Percentiles rank a stretch among this genome's conserved stretches.
phyloP scores from a whole-genome alignment of 148 eudicot genomes.

The Cornus florida region DNA sequence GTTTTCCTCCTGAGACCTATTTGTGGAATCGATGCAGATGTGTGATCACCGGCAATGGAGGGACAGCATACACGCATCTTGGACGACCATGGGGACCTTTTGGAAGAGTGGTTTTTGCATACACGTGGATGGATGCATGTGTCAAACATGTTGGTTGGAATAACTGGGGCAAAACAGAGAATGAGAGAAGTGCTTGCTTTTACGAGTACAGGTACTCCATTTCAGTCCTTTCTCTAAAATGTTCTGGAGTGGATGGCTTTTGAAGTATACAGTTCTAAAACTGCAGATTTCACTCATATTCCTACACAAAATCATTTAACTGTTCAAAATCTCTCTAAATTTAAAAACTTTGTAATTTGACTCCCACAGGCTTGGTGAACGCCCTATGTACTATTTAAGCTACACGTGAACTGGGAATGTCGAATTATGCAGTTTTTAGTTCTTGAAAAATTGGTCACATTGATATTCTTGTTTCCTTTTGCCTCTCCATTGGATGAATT shows the following conservation, averaged over 20 bases:
- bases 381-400: background rate
- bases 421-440: background rate
- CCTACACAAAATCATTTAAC: background rate
- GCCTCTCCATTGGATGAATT: background rate
- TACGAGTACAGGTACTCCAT: slow-evolving; percentile 80
- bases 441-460: background rate
- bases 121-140: slow-evolving; percentile 90
- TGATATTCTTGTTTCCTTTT: background rate
- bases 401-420: background rate
- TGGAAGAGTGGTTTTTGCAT: slow-evolving; percentile 90
- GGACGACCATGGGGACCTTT: slow-evolving; percentile 99
- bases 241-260: background rate
- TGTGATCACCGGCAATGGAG: slow-evolving; percentile 90
- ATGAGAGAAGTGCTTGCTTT: slow-evolving; percentile 96
- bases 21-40: slow-evolving; percentile 48
- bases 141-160: slow-evolving; percentile 79
- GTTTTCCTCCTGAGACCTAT: slow-evolving; percentile 6
- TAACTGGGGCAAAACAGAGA: slow-evolving; percentile 92
- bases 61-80: slow-evolving; percentile 60
- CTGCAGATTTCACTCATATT: too few species aligned
- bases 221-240: background rate
- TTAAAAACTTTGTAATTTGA: background rate
- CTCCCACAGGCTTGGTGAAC: background rate
- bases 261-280: background rate
- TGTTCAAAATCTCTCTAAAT: background rate